These are phyloP conservation scores for Aspergillus ostianus DNA, from an alignment of 495 filamentous ascomycete species.

Conservation along the genomic window DNA sequence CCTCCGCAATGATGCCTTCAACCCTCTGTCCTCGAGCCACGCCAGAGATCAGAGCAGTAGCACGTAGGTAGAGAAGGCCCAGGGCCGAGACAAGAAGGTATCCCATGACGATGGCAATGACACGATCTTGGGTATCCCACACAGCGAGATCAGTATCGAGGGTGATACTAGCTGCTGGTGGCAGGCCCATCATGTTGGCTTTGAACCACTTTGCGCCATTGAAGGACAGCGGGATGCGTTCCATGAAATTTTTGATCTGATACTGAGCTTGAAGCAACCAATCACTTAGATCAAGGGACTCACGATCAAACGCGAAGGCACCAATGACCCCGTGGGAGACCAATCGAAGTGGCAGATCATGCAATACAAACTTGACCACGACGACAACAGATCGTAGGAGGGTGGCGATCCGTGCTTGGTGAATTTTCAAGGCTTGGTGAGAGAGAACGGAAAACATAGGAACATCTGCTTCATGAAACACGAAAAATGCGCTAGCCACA, in stretches of 20 bases:
- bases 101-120: slow-evolving; percentile 76
- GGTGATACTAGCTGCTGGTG: slow-evolving; percentile 18
- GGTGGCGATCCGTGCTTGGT: slow-evolving; percentile 42
- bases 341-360: slow-evolving; percentile 41
- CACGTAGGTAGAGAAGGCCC: slow-evolving; percentile 74
- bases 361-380: slow-evolving; percentile 31
- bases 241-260: slow-evolving; percentile 23
- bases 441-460: slow-evolving; percentile 60
- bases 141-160: slow-evolving; percentile 64
- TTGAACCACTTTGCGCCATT: slow-evolving; percentile 28
- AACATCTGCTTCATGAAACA: slow-evolving; percentile 54
- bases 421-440: slow-evolving; percentile 54
- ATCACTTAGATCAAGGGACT: slow-evolving; percentile 15
- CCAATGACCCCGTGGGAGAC: slow-evolving; percentile 26
- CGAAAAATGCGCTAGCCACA: slow-evolving; percentile 42
- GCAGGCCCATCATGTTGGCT: slow-evolving; percentile 19
- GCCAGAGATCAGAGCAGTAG: slow-evolving; percentile 63
- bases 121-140: slow-evolving; percentile 75
- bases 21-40: slow-evolving; percentile 65
- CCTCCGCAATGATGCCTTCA: slow-evolving; percentile 77
- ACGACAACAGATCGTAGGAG: slow-evolving; percentile 22
- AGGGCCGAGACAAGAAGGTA: slow-evolving; percentile 72
- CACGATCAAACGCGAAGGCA: slow-evolving; percentile 20
- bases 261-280: slow-evolving; percentile 16
- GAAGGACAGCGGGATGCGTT: slow-evolving; percentile 21